These are phyloP conservation scores for Acephala macrosclerotiorum DNA, from an alignment of 2,329 filamentous ascomycete genomes.

Conservation along the genomic window DNA sequence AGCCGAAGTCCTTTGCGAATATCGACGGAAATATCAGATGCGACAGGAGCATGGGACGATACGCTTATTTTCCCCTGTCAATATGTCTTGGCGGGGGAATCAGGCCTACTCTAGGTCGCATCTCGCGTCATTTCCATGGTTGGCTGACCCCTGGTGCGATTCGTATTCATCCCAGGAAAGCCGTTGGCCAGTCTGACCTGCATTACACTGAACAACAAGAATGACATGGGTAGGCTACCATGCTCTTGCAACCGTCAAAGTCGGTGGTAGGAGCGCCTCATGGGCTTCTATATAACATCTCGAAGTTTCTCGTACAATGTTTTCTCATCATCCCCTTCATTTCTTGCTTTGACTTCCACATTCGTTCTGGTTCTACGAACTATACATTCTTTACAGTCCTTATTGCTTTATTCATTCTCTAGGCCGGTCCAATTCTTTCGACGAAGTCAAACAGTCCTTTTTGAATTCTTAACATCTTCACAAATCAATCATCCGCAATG, in stretches of 20 bases:
- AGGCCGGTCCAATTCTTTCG: constrained; percentile 38
- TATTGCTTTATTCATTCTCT: constrained; percentile 26
- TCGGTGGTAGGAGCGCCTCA: constrained; percentile 9
- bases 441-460: constrained; percentile 23
- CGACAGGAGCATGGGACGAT: constrained; percentile 11
- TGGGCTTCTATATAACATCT: constrained; percentile 23
- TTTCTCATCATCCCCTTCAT: constrained; percentile 28
- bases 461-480: constrained; percentile 15
- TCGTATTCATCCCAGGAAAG: constrained; percentile 24
- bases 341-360: constrained; percentile 28
- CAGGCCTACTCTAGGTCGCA: constrained; percentile 8
- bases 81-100: constrained; percentile 7
- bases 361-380: constrained; percentile 43
- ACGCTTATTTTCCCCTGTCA: constrained; percentile 14
- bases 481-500: constrained; percentile 30
- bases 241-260: constrained; percentile 11
- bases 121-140: constrained; percentile 17
- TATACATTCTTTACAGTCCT: constrained; percentile 36
- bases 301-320: constrained; percentile 16
- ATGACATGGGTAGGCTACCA: constrained; percentile 21
- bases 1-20: constrained; percentile 18
- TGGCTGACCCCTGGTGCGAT: constrained; percentile 9
- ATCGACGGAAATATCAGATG: constrained; percentile 10
- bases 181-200: constrained; percentile 17
- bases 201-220: constrained; percentile 17